Percentiles rank a stretch among this genome's conserved stretches.
Evolutionary conservation across 2,329 filamentous ascomycete species (phyloP).

Genomic region (Colletotrichum somersetense): DNA sequence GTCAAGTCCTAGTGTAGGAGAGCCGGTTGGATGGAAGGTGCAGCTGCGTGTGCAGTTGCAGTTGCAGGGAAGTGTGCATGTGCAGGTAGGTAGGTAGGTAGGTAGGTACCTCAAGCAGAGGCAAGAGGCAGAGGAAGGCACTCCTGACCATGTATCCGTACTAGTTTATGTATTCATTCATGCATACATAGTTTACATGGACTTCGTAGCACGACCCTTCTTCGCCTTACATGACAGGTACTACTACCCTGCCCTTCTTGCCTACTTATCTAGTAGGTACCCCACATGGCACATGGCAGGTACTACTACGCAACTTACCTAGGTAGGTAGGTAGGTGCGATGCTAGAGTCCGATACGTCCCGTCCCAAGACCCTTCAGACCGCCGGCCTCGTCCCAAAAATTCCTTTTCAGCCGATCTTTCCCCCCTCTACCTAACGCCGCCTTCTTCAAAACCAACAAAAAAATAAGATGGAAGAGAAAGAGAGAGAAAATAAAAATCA

Average conservation of each 20-base stretch:
- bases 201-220: not conserved
- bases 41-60: not conserved
- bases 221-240: slow-evolving; percentile 1
- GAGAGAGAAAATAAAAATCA: not conserved
- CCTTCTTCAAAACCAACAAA: slow-evolving; percentile 7
- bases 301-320: not conserved
- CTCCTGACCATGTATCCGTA: not conserved
- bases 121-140: not conserved
- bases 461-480: too few species aligned
- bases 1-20: slow-evolving; percentile 1
- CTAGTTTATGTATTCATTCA: too few species aligned
- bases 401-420: slow-evolving; percentile 22
- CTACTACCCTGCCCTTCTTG: too few species aligned
- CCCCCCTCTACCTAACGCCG: not conserved
- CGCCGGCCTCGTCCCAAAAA: slow-evolving; percentile 36
- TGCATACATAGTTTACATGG: too few species aligned
- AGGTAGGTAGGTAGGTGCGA: not conserved
- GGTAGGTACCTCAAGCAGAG: not conserved
- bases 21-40: not conserved
- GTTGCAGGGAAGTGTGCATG: not conserved
- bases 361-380: slow-evolving; percentile 26
- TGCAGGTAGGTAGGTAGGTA: slow-evolving; percentile 3
- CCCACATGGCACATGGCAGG: too few species aligned
- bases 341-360: slow-evolving; percentile 12
- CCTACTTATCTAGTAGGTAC: too few species aligned